These are phyloP conservation scores for Mucor saturninus DNA, from an alignment of 371 early-diverging fungal species.

Conservation along the genomic window DNA sequence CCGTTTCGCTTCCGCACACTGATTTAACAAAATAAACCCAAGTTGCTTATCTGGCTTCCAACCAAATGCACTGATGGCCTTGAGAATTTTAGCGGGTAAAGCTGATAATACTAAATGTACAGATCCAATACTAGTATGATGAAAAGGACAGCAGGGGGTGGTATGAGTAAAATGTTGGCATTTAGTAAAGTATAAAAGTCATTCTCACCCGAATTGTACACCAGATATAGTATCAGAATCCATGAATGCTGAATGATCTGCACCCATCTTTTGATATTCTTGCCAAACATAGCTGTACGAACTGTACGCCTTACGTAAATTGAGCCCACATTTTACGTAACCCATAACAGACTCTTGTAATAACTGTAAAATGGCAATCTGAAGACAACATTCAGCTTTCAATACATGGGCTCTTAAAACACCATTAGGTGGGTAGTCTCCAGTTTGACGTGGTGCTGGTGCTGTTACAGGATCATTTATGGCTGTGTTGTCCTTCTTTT, in stretches of 20 bases:
- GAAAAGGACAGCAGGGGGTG: background rate
- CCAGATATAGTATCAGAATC: constrained; percentile 53
- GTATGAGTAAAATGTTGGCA: background rate
- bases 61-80: constrained; percentile 58
- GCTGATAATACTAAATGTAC: constrained; percentile 64
- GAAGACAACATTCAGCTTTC: constrained; percentile 62
- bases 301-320: constrained; percentile 45
- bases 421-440: constrained; percentile 53
- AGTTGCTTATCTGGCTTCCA: constrained; percentile 64
- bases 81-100: constrained; percentile 62
- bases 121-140: constrained; percentile 57
- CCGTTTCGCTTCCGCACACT: constrained; percentile 56
- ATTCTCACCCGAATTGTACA: constrained; percentile 54
- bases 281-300: constrained; percentile 55
- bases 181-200: background rate
- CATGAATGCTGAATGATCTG: constrained; percentile 40
- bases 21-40: constrained; percentile 60
- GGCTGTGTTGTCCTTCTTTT: constrained; percentile 4
- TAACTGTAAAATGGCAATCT: constrained; percentile 61
- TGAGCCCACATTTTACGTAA: constrained; percentile 65
- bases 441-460: constrained; percentile 1
- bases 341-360: constrained; percentile 64
- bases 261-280: constrained; percentile 51
- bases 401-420: constrained; percentile 63
- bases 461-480: background rate